A percentile compares a stretch with the other conserved stretches of the same genome.
Evolutionary conservation across 257 asterid genomes (phyloP).

Genomic region (Nicotiana tomentosiformis): DNA sequence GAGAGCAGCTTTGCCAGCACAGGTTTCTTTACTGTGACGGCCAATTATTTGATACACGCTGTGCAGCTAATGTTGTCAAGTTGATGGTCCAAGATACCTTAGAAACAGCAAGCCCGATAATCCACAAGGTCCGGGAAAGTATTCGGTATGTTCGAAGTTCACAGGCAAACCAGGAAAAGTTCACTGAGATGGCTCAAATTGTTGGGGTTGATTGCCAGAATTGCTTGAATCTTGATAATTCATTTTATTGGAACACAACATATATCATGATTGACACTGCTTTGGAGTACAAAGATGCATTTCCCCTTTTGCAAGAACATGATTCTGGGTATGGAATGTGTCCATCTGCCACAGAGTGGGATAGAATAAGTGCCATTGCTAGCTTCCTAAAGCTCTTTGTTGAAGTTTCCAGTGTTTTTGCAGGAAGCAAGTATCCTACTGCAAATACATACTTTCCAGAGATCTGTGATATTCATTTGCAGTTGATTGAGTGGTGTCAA

Average conservation of each 20-base stretch:
- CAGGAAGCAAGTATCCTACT: slow-evolving; percentile 56
- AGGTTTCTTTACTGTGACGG: slow-evolving; percentile 84
- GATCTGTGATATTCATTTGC: slow-evolving; percentile 87
- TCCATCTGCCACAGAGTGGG: slow-evolving; percentile 70
- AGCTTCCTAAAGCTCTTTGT: slow-evolving; percentile 70
- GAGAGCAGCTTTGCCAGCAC: slow-evolving; percentile 74
- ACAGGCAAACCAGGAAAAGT: slow-evolving; percentile 60
- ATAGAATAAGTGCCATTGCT: slow-evolving; percentile 55
- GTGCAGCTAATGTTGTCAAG: slow-evolving; percentile 83
- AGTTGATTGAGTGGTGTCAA: slow-evolving; percentile 90
- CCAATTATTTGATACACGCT: slow-evolving; percentile 74
- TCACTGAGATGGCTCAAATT: slow-evolving; percentile 58
- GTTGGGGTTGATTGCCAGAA: slow-evolving; percentile 50
- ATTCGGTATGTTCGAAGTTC: slow-evolving; percentile 62
- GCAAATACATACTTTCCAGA: slow-evolving; percentile 72
- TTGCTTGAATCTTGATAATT: slow-evolving; percentile 51
- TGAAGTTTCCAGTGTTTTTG: slow-evolving; percentile 69
- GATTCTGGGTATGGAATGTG: slow-evolving; percentile 50
- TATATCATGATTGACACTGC: slow-evolving; percentile 75
- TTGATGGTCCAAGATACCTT: slow-evolving; percentile 70
- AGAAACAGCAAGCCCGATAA: slow-evolving; percentile 57
- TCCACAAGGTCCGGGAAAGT: slow-evolving; percentile 61
- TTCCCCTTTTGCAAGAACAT: slow-evolving; percentile 67
- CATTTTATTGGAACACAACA: slow-evolving; percentile 73
- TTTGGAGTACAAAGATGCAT: slow-evolving; percentile 65